Percentiles rank a stretch among this genome's conserved stretches.
Conservation (phyloP, 371 early-diverging fungal species). For the Lichtheimia hyalospora region DNA sequence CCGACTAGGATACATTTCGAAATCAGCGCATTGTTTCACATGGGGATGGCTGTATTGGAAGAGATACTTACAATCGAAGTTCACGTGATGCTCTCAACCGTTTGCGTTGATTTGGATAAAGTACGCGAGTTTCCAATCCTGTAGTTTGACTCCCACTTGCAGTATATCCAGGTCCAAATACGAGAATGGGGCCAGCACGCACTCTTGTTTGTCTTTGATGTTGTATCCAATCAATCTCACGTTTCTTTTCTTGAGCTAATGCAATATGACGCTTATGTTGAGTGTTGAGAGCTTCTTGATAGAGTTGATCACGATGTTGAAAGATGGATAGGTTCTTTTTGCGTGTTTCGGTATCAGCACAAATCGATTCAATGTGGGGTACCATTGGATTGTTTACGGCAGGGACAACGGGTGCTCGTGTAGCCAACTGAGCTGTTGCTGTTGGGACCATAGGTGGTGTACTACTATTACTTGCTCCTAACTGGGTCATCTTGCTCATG, state of each 20-base stretch:
- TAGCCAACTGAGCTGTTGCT: neutral
- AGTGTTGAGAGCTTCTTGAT: conserved; percentile 37
- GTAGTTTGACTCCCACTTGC: conserved; percentile 33
- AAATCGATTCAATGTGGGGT: conserved; percentile 12
- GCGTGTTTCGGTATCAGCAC: conserved; percentile 16
- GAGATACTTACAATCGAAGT: conserved; percentile 37
- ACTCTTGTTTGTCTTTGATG: conserved; percentile 26
- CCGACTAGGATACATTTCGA: conserved; percentile 14
- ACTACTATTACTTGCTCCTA: neutral
- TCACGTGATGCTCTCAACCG: conserved; percentile 24
- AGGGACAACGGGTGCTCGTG: conserved; percentile 5
- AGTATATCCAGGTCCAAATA: conserved; percentile 46
- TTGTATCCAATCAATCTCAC: conserved; percentile 33
- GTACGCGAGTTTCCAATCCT: conserved; percentile 16
- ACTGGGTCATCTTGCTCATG: neutral
- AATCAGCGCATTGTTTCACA: too few relatives aligned
- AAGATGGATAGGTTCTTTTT: conserved; percentile 26
- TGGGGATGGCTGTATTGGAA: too few relatives aligned
- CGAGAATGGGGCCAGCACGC: conserved; percentile 22
- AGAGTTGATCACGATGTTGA: conserved; percentile 29
- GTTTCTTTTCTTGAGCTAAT: conserved; percentile 46
- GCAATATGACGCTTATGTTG: conserved; percentile 43
- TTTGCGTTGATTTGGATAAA: conserved; percentile 40
- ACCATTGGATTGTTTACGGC: neutral
- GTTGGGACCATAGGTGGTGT: too few relatives aligned